Percentiles rank a stretch among this genome's conserved stretches.
Conservation (phyloP, 805 yeast species). For the Candida gorgasii region DNA sequence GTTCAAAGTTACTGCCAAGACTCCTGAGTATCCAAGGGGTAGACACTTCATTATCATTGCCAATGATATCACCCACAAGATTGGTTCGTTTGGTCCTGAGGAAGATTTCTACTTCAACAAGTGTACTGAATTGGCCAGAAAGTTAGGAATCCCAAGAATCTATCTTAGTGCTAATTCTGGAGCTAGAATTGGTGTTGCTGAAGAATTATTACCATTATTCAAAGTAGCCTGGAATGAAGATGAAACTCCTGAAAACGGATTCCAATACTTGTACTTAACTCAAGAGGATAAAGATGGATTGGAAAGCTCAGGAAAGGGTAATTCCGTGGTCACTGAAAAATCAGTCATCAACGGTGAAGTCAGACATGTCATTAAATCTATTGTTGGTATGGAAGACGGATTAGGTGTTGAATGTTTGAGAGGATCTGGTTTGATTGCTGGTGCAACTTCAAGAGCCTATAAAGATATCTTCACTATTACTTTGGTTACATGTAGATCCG, state of each 20-base stretch:
- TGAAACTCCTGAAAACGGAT: constrained; percentile 77
- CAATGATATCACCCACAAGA: constrained; percentile 95
- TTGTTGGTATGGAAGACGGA: constrained; percentile 94
- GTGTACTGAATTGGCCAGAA: constrained; percentile 89
- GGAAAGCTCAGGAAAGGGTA: constrained; percentile 58
- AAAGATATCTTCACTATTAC: constrained; percentile 96
- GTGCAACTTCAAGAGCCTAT: constrained; percentile 97
- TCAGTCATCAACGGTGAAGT: constrained; percentile 83
- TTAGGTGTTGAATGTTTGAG: constrained; percentile 97
- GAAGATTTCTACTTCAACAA: constrained; percentile 91
- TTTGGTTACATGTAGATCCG: constrained; percentile 99
- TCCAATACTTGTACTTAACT: constrained; percentile 81
- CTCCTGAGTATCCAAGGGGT: constrained; percentile 97
- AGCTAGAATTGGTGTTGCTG: constrained; percentile 98
- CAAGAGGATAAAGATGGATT: constrained; percentile 61
- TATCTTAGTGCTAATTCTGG: constrained; percentile 98
- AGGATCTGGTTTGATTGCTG: constrained; percentile 98
- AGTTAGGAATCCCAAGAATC: constrained; percentile 90
- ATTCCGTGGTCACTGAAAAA: constrained; percentile 71
- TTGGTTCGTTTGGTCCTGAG: constrained; percentile 97
- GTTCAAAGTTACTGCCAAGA: constrained; percentile 84
- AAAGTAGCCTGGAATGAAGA: constrained; percentile 92
- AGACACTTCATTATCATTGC: constrained; percentile 93
- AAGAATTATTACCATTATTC: constrained; percentile 85
- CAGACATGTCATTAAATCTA: constrained; percentile 76